Conservation (phyloP, 2,329 filamentous ascomycete species). For the Claviceps cyperi region DNA sequence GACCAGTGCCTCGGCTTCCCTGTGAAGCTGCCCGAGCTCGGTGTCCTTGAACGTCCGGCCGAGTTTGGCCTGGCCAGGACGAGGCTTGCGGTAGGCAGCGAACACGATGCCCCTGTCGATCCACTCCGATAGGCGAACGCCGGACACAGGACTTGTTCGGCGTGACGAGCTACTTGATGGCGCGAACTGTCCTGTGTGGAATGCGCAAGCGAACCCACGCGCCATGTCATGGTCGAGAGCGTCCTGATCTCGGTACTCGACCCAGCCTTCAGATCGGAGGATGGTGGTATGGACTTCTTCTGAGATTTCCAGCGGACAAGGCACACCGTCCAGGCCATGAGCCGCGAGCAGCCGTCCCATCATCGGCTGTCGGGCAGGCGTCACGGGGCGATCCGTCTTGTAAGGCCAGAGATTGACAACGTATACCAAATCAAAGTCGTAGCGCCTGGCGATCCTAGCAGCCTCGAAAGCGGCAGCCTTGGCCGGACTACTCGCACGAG, state of each 20-base stretch:
- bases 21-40: conserved; percentile 31
- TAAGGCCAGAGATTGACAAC: conserved; percentile 43
- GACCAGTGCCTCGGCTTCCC: conserved; percentile 37
- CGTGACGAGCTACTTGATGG: conserved; percentile 12
- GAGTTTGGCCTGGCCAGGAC: conserved; percentile 21
- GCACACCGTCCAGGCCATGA: conserved; percentile 36
- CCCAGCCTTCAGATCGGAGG: conserved; percentile 34
- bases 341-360: conserved; percentile 39
- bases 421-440: conserved; percentile 44
- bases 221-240: conserved; percentile 30
- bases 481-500: conserved; percentile 28
- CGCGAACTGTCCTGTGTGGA: conserved; percentile 29
- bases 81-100: conserved; percentile 37
- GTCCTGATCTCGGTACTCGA: conserved; percentile 33
- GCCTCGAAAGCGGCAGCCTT: conserved; percentile 38
- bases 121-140: conserved; percentile 11
- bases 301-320: conserved; percentile 37
- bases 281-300: conserved; percentile 34
- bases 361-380: conserved; percentile 15
- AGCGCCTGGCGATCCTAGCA: conserved; percentile 38
- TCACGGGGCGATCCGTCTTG: not conserved
- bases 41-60: conserved; percentile 20
- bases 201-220: conserved; percentile 38
- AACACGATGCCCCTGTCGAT: conserved; percentile 41
- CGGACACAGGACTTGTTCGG: conserved; percentile 13